phyloP scores from a whole-genome alignment of 345 rosid species.

The Isatis tinctoria region DNA sequence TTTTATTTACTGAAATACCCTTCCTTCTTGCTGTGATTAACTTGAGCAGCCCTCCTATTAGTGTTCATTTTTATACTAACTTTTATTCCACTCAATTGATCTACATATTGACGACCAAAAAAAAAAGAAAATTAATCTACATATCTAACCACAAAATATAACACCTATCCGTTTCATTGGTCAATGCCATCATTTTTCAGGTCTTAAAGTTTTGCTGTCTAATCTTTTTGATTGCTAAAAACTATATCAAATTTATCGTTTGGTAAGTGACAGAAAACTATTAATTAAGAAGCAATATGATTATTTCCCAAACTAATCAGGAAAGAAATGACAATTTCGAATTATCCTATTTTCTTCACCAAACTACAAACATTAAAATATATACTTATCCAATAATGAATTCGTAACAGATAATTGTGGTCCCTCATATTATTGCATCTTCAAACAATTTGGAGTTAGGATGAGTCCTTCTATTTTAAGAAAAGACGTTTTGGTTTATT shows the following conservation, averaged over 20 bases:
- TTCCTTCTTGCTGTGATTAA: not conserved
- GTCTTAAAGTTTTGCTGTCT: not conserved
- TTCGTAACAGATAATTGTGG: not conserved
- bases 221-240: not conserved
- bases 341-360: not conserved
- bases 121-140: too few relatives aligned
- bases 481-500: not conserved
- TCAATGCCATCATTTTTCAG: not conserved
- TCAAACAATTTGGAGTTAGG: not conserved
- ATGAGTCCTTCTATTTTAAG: not conserved
- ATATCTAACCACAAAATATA: not conserved
- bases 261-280: not conserved
- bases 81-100: not conserved
- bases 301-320: not conserved
- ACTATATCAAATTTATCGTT: not conserved
- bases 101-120: too few relatives aligned
- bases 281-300: not conserved
- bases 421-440: not conserved
- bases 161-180: not conserved
- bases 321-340: not conserved
- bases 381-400: not conserved
- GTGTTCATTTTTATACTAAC: not conserved
- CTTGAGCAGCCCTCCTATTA: not conserved
- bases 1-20: slow-evolving; percentile 8
- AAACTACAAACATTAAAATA: not conserved